Evolutionary conservation across 257 asterid genomes (phyloP).

Genomic region (Plantago major): DNA sequence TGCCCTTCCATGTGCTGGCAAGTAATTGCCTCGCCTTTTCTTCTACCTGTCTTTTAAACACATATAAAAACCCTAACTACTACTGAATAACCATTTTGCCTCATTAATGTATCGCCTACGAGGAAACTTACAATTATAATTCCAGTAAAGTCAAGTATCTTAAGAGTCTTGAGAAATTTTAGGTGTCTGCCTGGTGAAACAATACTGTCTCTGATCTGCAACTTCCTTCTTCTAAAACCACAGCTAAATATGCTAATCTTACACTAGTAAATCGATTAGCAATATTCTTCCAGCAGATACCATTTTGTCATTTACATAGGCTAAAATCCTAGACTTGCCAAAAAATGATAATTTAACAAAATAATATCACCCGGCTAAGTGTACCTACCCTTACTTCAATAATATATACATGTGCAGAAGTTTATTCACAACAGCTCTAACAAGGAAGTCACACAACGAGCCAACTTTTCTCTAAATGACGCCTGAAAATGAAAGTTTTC

Average conservation of each 20-base stretch:
- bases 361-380: background rate
- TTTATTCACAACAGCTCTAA: background rate
- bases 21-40: too few species aligned
- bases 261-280: background rate
- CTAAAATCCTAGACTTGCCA: background rate
- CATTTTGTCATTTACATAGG: background rate
- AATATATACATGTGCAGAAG: background rate
- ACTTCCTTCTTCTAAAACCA: background rate
- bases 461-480: background rate
- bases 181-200: background rate
- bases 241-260: background rate
- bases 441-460: background rate
- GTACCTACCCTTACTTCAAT: background rate
- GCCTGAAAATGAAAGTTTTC: too few species aligned
- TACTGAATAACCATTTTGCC: too few species aligned
- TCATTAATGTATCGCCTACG: too few species aligned
- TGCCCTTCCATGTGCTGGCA: too few species aligned
- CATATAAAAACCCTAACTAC: too few species aligned
- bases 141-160: background rate
- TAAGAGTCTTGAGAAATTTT: constrained; percentile 1
- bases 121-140: background rate
- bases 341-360: background rate
- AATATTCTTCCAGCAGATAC: background rate
- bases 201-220: background rate
- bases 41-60: too few species aligned